phyloP scores from a whole-genome alignment of 2,329 filamentous ascomycete species.

The Rhynchosporium graminicola region DNA sequence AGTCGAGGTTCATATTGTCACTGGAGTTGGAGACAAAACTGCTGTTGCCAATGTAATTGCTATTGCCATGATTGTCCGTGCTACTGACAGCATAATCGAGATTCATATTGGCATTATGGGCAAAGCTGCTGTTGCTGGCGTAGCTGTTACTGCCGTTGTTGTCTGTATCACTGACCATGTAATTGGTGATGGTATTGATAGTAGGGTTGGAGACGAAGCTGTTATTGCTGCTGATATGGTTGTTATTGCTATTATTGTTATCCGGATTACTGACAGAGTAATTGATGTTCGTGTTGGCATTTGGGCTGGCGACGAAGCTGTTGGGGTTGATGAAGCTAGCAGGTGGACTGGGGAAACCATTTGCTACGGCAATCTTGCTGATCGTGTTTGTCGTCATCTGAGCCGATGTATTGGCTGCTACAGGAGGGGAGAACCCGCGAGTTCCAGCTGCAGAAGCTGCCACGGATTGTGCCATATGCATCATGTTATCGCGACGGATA shows the following conservation, averaged over 20 bases:
- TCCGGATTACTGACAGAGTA: too few species aligned
- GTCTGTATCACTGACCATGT: too few species aligned
- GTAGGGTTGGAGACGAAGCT: too few species aligned
- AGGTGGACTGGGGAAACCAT: neutral
- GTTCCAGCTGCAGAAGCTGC: conserved; percentile 16
- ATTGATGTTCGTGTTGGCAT: conserved; percentile 42
- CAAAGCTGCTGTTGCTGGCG: too few species aligned
- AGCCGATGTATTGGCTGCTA: conserved; percentile 12
- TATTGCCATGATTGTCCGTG: too few species aligned
- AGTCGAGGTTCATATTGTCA: neutral
- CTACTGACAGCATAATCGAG: too few species aligned
- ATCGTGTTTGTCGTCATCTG: conserved; percentile 18
- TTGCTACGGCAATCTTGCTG: conserved; percentile 12
- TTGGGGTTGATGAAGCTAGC: neutral
- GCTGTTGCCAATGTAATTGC: neutral
- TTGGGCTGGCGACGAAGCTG: conserved; percentile 45
- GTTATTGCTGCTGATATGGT: too few species aligned
- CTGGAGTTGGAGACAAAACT: conserved; percentile 38
- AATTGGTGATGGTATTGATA: conserved; percentile 33
- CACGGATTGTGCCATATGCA: conserved; percentile 23
- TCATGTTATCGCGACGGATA: conserved; percentile 44
- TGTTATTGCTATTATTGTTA: too few species aligned
- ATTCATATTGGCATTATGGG: neutral
- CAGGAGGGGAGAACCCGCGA: conserved; percentile 20
- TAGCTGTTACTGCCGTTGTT: too few species aligned